These are phyloP conservation scores for Claviceps spartinae DNA, from an alignment of 2,329 filamentous ascomycete species.

Conservation along the genomic window DNA sequence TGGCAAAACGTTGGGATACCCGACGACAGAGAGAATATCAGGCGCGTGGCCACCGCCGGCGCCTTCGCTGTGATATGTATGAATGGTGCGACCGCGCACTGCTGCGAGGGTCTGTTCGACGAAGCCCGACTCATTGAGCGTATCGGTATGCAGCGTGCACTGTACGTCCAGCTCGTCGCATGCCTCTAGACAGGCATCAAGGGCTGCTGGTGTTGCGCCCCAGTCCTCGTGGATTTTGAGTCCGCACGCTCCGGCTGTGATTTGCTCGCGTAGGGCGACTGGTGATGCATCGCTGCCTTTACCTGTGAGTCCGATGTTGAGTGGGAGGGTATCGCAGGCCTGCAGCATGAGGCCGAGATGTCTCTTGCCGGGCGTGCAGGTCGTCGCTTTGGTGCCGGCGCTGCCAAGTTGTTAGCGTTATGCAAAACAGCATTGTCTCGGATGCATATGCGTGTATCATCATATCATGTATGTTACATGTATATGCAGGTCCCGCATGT, in stretches of 20 bases:
- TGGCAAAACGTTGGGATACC: slow-evolving; percentile 76
- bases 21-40: slow-evolving; percentile 89
- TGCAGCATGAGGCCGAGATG: slow-evolving; percentile 85
- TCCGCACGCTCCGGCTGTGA: slow-evolving; percentile 71
- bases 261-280: slow-evolving; percentile 61
- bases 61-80: slow-evolving; percentile 95
- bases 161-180: slow-evolving; percentile 90
- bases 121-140: slow-evolving; percentile 93
- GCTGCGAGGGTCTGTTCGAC: slow-evolving; percentile 82
- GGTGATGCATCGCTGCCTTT: slow-evolving; percentile 80
- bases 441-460: no score
- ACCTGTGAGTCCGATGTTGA: slow-evolving; percentile 84
- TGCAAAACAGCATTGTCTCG: no score
- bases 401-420: slow-evolving; percentile 22
- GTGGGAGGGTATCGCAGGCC: slow-evolving; percentile 63
- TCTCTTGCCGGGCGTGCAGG: slow-evolving; percentile 75
- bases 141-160: slow-evolving; percentile 90
- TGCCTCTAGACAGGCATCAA: slow-evolving; percentile 71
- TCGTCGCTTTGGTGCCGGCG: slow-evolving; percentile 82
- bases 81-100: slow-evolving; percentile 76
- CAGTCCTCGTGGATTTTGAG: slow-evolving; percentile 95
- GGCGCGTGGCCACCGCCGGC: slow-evolving; percentile 90
- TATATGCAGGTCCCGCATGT: no score
- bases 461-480: no score
- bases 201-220: slow-evolving; percentile 82